Percentiles rank a stretch among this genome's conserved stretches.
Evolutionary conservation across 2,329 filamentous ascomycete species (phyloP).

Genomic region (Chalara sp.): DNA sequence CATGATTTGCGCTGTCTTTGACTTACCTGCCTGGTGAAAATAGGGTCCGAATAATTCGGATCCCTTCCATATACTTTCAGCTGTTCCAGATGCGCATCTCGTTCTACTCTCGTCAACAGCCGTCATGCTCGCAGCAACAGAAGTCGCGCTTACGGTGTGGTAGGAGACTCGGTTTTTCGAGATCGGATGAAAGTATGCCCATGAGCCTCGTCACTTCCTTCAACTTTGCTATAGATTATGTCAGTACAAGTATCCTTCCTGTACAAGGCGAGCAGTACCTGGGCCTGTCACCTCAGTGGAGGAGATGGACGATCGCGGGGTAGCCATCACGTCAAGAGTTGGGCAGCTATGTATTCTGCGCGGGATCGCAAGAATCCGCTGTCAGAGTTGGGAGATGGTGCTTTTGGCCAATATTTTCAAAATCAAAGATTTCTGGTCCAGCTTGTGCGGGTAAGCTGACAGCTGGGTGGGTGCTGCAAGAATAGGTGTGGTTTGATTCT

Average conservation of each 20-base stretch:
- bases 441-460: no score
- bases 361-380: no score
- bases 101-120: conserved; percentile 41
- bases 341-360: no score
- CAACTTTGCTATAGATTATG: conserved; percentile 49
- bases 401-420: no score
- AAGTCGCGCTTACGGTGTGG: conserved; percentile 46
- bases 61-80: conserved; percentile 76
- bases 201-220: conserved; percentile 61
- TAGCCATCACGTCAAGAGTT: neutral
- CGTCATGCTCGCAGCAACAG: neutral
- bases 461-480: no score
- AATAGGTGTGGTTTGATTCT: no score
- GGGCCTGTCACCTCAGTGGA: conserved; percentile 16
- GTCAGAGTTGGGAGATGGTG: no score
- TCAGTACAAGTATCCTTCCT: conserved; percentile 4
- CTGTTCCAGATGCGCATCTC: conserved; percentile 53
- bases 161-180: conserved; percentile 50
- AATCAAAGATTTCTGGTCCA: no score
- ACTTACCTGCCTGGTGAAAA: conserved; percentile 72
- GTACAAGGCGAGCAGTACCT: conserved; percentile 11
- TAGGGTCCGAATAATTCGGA: conserved; percentile 65
- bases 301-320: conserved; percentile 13
- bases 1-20: neutral
- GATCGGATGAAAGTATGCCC: conserved; percentile 52